Evolutionary conservation across 2,329 filamentous ascomycete genomes (phyloP), one percentile per base, ranked within the genome.

Genomic region (Epichloe uncinata): DNA sequence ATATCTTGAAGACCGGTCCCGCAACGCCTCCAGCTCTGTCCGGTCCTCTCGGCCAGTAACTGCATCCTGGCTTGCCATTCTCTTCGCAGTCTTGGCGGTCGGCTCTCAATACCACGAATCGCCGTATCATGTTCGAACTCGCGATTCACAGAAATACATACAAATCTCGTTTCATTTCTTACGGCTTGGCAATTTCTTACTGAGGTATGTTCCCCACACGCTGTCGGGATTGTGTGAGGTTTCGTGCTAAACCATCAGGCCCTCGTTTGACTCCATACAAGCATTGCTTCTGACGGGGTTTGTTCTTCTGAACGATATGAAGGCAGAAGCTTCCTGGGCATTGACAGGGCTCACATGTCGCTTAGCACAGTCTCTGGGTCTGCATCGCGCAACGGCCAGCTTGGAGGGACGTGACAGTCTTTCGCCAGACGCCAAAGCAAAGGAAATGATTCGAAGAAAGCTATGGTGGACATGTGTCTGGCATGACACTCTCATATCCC

Each of bases 251-350:
- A 6, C 18, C 33, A 49, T 45, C 49, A 78, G 76, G 34, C 80
- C 80, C 2, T 82, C 81, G 0, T 72, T 83, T 38, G 79, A 84
- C 60, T 81, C 79, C 4, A 79, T 84, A 26, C 80, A 84, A 60
- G 79, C 79, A 1, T 65, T 84, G 40, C 66, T 84, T 1, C 71
- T 84, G 42, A 78, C 78, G 4, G 74, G 78, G 33, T 82, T 83
- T 54, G 79, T 81, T 2, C 67, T 84, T 2, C 66, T 82, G 26
- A 84, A 84, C 55, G 80, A 84, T 52, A 84, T 84, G 80, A 83
- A 83, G 58, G 79, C 80, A 1, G 80, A 84, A 57, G 80, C 78
- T 0, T 82, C 80, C 0, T 84, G 80, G 80, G 79, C 79, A 0
- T 61, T 84, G 48, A 72, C 81, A 47, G 80, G 79, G 0, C 71